Conservation (phyloP, 2,329 filamentous ascomycete genomes). For the Stemphylium vesicarium region DNA sequence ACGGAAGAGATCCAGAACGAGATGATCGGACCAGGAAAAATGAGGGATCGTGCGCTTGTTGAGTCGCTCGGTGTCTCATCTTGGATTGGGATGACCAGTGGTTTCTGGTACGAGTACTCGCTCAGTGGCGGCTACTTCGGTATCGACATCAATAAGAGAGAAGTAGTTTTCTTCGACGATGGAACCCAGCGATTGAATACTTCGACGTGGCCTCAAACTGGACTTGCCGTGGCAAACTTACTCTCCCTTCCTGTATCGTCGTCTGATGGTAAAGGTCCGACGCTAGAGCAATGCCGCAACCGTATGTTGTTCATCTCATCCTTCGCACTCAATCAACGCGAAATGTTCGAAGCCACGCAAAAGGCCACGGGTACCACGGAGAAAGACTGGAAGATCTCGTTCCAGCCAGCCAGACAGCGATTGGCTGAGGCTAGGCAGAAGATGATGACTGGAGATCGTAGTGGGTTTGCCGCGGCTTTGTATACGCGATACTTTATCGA, state of each 20-base stretch:
- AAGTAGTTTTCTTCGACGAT: conserved; percentile 35
- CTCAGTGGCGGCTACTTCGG: conserved; percentile 41
- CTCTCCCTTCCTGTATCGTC: conserved; percentile 41
- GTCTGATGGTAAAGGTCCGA: background rate
- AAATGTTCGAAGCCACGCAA: conserved; percentile 46
- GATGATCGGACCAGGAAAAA: conserved; percentile 15
- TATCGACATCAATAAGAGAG: conserved; percentile 44
- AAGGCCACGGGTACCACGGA: conserved; percentile 43
- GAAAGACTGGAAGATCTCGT: conserved; percentile 45
- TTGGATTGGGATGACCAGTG: conserved; percentile 32
- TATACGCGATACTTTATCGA: conserved; percentile 63
- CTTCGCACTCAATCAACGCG: conserved; percentile 45
- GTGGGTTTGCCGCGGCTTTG: conserved; percentile 54
- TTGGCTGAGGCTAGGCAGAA: conserved; percentile 56
- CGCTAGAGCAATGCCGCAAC: conserved; percentile 33
- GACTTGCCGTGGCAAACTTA: conserved; percentile 40
- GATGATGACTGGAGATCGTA: conserved; percentile 53
- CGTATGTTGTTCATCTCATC: conserved; percentile 45
- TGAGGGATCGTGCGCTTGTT: conserved; percentile 16
- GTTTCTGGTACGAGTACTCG: conserved; percentile 49
- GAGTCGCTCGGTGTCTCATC: conserved; percentile 34
- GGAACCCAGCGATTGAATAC: conserved; percentile 43
- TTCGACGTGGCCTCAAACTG: conserved; percentile 41
- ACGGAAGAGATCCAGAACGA: conserved; percentile 17
- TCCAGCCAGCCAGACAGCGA: conserved; percentile 56